phyloP scores from a whole-genome alignment of 169 alveolate species.

The Cryptosporidium viatorum region DNA sequence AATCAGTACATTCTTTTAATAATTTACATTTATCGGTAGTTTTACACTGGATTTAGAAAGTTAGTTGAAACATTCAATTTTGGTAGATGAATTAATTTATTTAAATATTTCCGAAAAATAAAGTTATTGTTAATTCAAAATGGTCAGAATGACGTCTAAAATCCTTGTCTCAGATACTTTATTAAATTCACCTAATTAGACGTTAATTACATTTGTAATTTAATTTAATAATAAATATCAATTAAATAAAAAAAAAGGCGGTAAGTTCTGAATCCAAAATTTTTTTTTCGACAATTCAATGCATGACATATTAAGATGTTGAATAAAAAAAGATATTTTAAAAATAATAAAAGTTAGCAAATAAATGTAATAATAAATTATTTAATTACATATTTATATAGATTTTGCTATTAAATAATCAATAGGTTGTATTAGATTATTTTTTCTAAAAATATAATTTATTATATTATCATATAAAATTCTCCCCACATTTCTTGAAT shows the following conservation, averaged over 20 bases:
- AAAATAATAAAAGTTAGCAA: background rate
- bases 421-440: background rate
- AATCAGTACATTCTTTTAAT: no score
- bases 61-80: no score
- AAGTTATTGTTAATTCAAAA: background rate
- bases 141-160: background rate
- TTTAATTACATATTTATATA: no score
- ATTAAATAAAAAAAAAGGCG: background rate
- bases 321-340: background rate
- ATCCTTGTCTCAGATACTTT: background rate
- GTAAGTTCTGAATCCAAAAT: background rate
- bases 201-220: background rate
- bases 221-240: background rate
- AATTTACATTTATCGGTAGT: no score
- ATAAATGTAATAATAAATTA: background rate
- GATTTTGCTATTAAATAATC: no score
- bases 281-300: background rate
- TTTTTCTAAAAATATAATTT: no score
- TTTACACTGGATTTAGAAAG: no score
- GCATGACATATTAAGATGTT: background rate
- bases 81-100: background rate
- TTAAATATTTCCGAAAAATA: no score
- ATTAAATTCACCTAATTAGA: background rate
- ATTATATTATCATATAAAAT: background rate
- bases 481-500: constrained; percentile 12